Base-by-base conservation (phyloP, 2,329 filamentous ascomycete genomes). In the Paecilomyces niveus region DNA sequence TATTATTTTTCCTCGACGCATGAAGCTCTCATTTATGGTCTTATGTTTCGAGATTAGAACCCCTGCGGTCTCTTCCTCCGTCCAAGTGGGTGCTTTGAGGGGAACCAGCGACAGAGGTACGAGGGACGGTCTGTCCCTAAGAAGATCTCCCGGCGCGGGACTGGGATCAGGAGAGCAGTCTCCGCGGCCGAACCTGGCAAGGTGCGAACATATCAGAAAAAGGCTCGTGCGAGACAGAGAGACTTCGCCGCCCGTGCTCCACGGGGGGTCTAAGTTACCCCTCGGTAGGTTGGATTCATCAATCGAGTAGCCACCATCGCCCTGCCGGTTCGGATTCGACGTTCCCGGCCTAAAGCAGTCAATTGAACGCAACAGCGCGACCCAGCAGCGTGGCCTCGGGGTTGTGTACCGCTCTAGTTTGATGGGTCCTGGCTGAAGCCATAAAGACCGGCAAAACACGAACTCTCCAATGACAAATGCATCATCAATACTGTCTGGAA, bases 331-430 rank as follows among this genome's bases (percentile, higher is more conserved):
- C 22, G 22, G 50, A 24, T 52, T 52, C 10, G 50, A 52, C n/a
- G n/a, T 52, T 26, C 21, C 50, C 22, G 26, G 29, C 18, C 26
- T 8, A 21, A 55, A 55, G 15, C 24, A 35, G 32, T 22, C 39
- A 33, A 55, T 35, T n/a, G 31, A 45, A n/a, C 24, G 21, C 13
- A 55, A 31, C 29, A 39, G n/a, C 32, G 21, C 65, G 61, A 66
- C 64, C 65, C 67, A 66, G 59, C 61, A 67, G 62, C 54, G 54
- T 63, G 68, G 68, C 67, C 64, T 61, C 62, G 66, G 61, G 64
- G 62, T 63, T 68, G 64, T 68, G 65, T 68, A 65, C 63, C 64
- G 64, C 64, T 54, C 65, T 69, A 65, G 66, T 59, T 55, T n/a
- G 54, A 55, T 21, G 54, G 54, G 22, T 31, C 54, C 39, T 45